phyloP scores from a whole-genome alignment of 768 basidiomycete genomes.

The Hebeloma cylindrosporum region DNA sequence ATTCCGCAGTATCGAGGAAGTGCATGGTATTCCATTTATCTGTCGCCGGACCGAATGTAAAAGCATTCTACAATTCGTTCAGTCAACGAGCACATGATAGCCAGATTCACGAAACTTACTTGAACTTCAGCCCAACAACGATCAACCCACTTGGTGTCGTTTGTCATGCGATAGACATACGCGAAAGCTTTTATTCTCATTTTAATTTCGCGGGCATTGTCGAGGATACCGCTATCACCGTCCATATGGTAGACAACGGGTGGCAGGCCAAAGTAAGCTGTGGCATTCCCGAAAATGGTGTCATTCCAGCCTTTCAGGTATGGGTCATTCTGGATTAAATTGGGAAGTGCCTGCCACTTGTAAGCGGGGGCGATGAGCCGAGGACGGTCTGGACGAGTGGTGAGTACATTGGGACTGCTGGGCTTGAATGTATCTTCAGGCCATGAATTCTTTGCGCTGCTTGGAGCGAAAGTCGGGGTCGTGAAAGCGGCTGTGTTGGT shows the following conservation, averaged over 20 bases:
- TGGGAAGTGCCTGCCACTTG: slow-evolving; percentile 85
- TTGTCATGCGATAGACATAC: slow-evolving; percentile 89
- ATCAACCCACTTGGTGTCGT: slow-evolving; percentile 90
- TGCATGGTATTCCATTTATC: slow-evolving; percentile 85
- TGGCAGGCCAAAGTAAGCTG: slow-evolving; percentile 60
- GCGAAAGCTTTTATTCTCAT: slow-evolving; percentile 89
- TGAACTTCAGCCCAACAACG: slow-evolving; percentile 80
- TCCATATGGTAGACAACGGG: slow-evolving; percentile 75
- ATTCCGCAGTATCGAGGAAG: slow-evolving; percentile 93
- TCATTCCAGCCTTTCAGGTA: slow-evolving; percentile 89
- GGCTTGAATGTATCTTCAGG: slow-evolving; percentile 78
- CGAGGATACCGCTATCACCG: slow-evolving; percentile 87
- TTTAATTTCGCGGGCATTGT: slow-evolving; percentile 87
- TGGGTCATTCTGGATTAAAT: slow-evolving; percentile 76
- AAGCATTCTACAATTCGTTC: slow-evolving; percentile 56
- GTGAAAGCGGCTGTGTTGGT: slow-evolving; percentile 75
- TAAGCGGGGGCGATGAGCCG: slow-evolving; percentile 88
- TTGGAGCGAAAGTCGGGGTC: slow-evolving; percentile 68
- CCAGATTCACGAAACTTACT: slow-evolving; percentile 42
- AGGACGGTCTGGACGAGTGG: slow-evolving; percentile 76
- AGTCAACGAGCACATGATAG: neutral
- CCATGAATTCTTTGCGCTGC: slow-evolving; percentile 60
- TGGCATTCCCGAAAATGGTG: slow-evolving; percentile 88
- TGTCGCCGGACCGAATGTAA: slow-evolving; percentile 67
- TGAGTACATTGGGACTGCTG: slow-evolving; percentile 56